Evolutionary conservation across 2,329 filamentous ascomycete species (phyloP).

Genomic region (Beauveria varroae): DNA sequence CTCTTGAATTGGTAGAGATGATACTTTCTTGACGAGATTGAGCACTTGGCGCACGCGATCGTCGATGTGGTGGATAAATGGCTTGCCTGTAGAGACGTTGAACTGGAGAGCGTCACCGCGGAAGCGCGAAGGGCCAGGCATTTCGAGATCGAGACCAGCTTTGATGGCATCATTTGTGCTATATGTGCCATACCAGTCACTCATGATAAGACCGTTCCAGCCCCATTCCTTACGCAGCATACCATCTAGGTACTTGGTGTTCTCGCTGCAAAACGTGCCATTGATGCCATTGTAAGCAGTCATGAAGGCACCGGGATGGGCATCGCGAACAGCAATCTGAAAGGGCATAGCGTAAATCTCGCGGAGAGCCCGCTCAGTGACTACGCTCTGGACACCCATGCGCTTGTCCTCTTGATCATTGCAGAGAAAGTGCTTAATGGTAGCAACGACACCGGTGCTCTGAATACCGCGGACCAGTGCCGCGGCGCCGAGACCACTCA

Average conservation of each 20-base stretch:
- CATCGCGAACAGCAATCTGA: conserved; percentile 46
- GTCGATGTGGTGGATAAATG: conserved; percentile 46
- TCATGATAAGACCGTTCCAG: conserved; percentile 50
- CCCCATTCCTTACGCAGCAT: conserved; percentile 51
- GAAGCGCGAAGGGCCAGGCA: conserved; percentile 48
- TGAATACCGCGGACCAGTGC: conserved; percentile 49
- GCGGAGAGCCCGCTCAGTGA: conserved; percentile 48
- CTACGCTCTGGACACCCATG: conserved; percentile 45
- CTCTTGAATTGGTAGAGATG: conserved; percentile 46
- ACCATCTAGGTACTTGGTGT: conserved; percentile 39
- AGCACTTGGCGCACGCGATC: conserved; percentile 51
- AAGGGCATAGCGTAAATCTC: conserved; percentile 54
- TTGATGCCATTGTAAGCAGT: conserved; percentile 54
- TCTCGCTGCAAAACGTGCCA: conserved; percentile 48
- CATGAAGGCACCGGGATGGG: conserved; percentile 48
- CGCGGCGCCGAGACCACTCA: conserved; percentile 47
- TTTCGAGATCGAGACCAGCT: conserved; percentile 51
- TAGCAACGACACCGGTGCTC: conserved; percentile 47
- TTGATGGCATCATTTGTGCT: conserved; percentile 42
- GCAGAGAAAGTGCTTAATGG: conserved; percentile 54
- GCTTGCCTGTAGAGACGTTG: conserved; percentile 48
- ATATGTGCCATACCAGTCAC: conserved; percentile 53
- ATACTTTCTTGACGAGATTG: conserved; percentile 51
- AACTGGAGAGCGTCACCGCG: conserved; percentile 45
- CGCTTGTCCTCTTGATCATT: conserved; percentile 55